Base-by-base conservation (phyloP, 768 basidiomycete species). In the Russula virescens region DNA sequence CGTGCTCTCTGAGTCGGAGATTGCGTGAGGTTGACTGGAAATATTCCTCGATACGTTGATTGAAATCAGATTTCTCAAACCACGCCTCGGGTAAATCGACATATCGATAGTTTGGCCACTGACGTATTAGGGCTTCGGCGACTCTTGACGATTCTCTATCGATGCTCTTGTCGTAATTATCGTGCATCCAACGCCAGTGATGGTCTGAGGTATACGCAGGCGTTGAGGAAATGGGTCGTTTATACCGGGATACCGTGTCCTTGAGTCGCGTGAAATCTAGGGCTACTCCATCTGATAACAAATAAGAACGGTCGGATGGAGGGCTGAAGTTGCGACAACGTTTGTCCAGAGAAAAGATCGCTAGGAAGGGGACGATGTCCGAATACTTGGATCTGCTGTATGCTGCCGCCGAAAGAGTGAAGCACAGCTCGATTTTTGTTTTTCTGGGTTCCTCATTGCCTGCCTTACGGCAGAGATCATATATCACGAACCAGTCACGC, bases 401-500 rank as follows among this genome's bases (percentile, higher is more conserved):
- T 5, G 34, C 46, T 10, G 25, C 43, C 0, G 56, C 56, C 14
- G 61, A 46, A 28, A 62, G 50, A 16, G 42, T 31, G 31, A 62
- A 62, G 5, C 49, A 48, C 28, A 62, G 13, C 21, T 23, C 9
- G 13, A 42, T 58, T 43, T 23, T 58, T 42, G 14, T 35, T 11
- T 35, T 57, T 46, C 45, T 38, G 21, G 19, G 16, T 42, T 26
- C 42, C 35, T 9, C 19, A 5, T 19, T 9, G 21, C 26, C 10
- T 3, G 43, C 49, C 8, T 11, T 25, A 10, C 43, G 50, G 34
- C 56, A 62, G 50, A 62, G 50, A 9, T 58, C 6, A 18, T 62
- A 62, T 5, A 62, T 53, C 11, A 11, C n/a, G 5, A 62, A 14
- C 61, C 61, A 62, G 52, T 62, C 61, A 9, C 23, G 50, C 16